Conservation (phyloP, 768 basidiomycete genomes). For the Boletus vinaceobasis region DNA sequence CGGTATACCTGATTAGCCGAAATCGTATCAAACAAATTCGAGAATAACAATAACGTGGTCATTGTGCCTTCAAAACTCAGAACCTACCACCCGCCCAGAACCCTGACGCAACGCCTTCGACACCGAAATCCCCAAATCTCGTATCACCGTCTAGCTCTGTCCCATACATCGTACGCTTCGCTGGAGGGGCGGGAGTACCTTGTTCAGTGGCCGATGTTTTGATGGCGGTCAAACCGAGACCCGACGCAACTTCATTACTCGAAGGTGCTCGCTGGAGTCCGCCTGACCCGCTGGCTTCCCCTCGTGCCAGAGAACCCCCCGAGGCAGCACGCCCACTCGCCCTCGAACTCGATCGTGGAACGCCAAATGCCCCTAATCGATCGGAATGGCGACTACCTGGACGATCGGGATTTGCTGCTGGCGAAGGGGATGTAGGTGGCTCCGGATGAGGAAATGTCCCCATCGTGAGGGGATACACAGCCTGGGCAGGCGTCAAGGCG, state of each 20-base stretch:
- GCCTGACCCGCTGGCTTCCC: constrained; percentile 24
- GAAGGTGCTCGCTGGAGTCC: constrained; percentile 32
- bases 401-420: constrained; percentile 31
- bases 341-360: constrained; percentile 38
- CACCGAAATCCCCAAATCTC: constrained; percentile 82
- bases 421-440: constrained; percentile 34
- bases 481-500: constrained; percentile 50
- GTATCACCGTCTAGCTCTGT: constrained; percentile 79
- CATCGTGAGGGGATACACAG: constrained; percentile 37
- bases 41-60: not conserved
- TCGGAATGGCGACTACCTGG: constrained; percentile 35
- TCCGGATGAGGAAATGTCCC: constrained; percentile 35
- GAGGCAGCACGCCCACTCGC: constrained; percentile 29
- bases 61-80: constrained; percentile 17
- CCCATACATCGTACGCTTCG: constrained; percentile 77
- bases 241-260: constrained; percentile 47
- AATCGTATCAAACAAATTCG: constrained; percentile 5
- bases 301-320: constrained; percentile 25
- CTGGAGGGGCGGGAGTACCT: constrained; percentile 41
- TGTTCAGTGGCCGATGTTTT: constrained; percentile 38
- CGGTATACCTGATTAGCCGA: constrained; percentile 7
- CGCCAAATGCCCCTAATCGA: constrained; percentile 26
- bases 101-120: constrained; percentile 70
- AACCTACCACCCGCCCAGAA: constrained; percentile 61
- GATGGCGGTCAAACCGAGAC: constrained; percentile 41